These are phyloP conservation scores for Penicillium longicatenatum DNA, from an alignment of 495 filamentous ascomycete genomes.

Conservation along the genomic window DNA sequence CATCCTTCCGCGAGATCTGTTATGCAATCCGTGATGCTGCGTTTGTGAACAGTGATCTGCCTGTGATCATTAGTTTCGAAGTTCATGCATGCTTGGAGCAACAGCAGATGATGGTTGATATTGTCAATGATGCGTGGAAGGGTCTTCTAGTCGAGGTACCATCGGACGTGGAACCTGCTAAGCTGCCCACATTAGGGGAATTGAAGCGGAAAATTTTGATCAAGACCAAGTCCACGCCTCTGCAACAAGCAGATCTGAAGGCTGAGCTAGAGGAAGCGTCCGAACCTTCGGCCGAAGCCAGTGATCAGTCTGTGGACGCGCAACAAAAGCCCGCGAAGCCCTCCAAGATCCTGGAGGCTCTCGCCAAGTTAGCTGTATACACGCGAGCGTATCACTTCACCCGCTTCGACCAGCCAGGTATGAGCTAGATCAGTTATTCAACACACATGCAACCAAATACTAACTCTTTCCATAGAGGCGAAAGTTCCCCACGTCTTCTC, in stretches of 20 bases:
- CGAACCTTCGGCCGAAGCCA: constrained; percentile 13
- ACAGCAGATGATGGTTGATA: constrained; percentile 85
- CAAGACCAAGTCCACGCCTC: constrained; percentile 76
- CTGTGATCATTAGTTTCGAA: constrained; percentile 87
- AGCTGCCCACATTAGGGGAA: constrained; percentile 65
- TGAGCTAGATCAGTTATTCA: not conserved
- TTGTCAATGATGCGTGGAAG: constrained; percentile 79
- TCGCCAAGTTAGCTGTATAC: constrained; percentile 79
- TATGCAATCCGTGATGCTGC: constrained; percentile 74
- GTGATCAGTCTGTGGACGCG: constrained; percentile 10
- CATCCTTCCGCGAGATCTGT: constrained; percentile 84
- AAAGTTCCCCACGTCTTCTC: constrained; percentile 84
- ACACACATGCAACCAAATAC: not conserved
- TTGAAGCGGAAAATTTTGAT: constrained; percentile 80
- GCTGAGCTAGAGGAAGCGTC: constrained; percentile 27
- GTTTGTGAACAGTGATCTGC: constrained; percentile 72
- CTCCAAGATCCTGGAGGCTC: constrained; percentile 71
- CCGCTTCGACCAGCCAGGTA: constrained; percentile 60
- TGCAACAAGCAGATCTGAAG: constrained; percentile 33
- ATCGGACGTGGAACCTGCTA: constrained; percentile 44
- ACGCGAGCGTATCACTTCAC: constrained; percentile 80
- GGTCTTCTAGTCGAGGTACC: constrained; percentile 65
- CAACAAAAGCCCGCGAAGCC: constrained; percentile 45
- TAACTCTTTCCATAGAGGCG: constrained; percentile 48
- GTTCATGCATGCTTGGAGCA: constrained; percentile 79